Base-by-base conservation (phyloP, 495 filamentous ascomycete genomes). In the Trypethelium eluteriae region DNA sequence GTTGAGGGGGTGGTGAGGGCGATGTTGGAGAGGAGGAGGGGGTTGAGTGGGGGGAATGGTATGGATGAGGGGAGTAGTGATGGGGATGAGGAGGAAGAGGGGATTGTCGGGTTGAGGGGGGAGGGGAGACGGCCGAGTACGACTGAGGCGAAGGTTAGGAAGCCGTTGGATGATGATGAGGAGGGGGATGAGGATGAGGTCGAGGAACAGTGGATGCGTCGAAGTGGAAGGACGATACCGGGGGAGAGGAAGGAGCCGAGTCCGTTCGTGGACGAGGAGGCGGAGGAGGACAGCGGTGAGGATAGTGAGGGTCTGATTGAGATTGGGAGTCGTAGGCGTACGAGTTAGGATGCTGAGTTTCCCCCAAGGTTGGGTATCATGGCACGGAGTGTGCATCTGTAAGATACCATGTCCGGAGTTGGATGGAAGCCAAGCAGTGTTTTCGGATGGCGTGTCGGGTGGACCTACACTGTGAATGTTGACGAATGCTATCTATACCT, bases 151-250 rank as follows among this genome's bases (percentile, higher is more conserved):
- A 70, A 70, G 64, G 44, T 62, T 47, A 65, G 70, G 38, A 64
- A 12, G 49, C 66, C 68, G n/a, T 56, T 72, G n/a, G 68, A 70
- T 49, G 70, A 66, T 44, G 68, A 70, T 5, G 70, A 72, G 4
- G 70, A 70, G 9, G 68, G 68, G 1, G 68, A 61, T 34, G 67
- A 88, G 7, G 70, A 38, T 16, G 63, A 10, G 14, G 18, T 18
- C 5, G 56, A 47, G 10, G 53, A 59, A 4, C 53, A 18, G 25
- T 59, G 53, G 53, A 59, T 59, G 53, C 53, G 36, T 18, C 34
- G 53, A 32, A 59, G 53, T 36, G 53, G 53, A 9, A 34, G 53
- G 53, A 32, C 53, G 32, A 59, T 59, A 35, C 53, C n/a, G 25
- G 53, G 53, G 11, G 53, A 59, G 53, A 59, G 53, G 32, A 59